A percentile compares a stretch with the other conserved stretches of the same genome.
Conservation (phyloP, 169 alveolate species). For the Amoebophrya sp. region DNA sequence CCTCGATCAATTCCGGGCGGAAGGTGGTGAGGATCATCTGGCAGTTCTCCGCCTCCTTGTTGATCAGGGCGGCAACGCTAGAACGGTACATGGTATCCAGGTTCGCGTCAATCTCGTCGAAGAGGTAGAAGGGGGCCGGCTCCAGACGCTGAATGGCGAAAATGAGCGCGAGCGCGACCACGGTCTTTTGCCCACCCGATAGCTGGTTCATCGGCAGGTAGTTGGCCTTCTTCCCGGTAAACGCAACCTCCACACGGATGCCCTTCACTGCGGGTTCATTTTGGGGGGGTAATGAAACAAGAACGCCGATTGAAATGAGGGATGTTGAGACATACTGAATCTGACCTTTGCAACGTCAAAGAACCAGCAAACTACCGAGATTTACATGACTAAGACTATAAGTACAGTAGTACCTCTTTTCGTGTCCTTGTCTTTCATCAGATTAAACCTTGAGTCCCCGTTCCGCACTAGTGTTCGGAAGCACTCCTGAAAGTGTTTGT, state of each 20-base stretch:
- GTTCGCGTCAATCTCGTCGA: slow-evolving; percentile 40
- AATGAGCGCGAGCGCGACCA: slow-evolving; percentile 37
- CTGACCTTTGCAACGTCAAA: no score
- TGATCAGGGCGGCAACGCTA: background rate
- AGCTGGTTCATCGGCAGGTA: slow-evolving; percentile 1
- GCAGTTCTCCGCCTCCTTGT: background rate
- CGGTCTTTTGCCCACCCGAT: slow-evolving; percentile 38
- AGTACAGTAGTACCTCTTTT: no score
- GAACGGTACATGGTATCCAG: slow-evolving; percentile 32
- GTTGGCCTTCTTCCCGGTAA: background rate
- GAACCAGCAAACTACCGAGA: no score
- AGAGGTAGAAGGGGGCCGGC: slow-evolving; percentile 35
- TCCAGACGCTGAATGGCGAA: slow-evolving; percentile 35
- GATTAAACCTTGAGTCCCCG: background rate
- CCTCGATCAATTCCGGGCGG: background rate
- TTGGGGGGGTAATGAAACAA: no score
- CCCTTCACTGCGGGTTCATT: background rate
- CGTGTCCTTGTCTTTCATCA: background rate
- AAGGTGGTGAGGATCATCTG: background rate
- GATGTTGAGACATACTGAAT: no score
- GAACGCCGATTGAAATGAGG: no score
- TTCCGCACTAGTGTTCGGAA: background rate
- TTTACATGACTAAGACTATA: no score
- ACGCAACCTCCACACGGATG: slow-evolving; percentile 6
- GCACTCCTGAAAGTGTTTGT: background rate